Evolutionary conservation across 129 eudicot species (phyloP).

Genomic region (Centaurea solstitialis): DNA sequence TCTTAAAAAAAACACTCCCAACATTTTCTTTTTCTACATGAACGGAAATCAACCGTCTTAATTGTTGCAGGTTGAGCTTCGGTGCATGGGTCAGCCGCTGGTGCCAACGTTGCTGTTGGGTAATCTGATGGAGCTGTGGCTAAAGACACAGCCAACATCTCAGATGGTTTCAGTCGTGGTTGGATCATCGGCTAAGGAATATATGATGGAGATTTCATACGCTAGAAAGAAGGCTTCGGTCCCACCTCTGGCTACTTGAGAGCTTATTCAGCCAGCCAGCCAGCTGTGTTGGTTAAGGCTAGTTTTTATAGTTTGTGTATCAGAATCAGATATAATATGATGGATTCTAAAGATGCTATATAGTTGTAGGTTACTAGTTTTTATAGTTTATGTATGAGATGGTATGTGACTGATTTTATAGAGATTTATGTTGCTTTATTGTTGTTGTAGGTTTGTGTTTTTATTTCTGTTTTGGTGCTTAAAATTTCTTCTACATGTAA

Average conservation of each 20-base stretch:
- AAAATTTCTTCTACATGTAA: too few species aligned
- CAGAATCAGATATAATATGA: not conserved
- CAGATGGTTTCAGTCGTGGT: constrained; percentile 50
- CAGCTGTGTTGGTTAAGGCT: not conserved
- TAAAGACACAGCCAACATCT: constrained; percentile 53
- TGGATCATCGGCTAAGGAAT: constrained; percentile 88
- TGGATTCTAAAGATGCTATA: constrained; percentile 18
- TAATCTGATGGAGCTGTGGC: constrained; percentile 73
- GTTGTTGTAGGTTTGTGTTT: too few species aligned
- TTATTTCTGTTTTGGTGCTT: too few species aligned
- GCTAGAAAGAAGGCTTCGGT: constrained; percentile 38
- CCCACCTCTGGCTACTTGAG: constrained; percentile 8
- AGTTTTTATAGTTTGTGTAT: constrained; percentile 31
- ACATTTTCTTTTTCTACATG: not conserved
- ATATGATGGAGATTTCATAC: constrained; percentile 78
- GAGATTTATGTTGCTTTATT: not conserved
- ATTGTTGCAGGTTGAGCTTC: constrained; percentile 61
- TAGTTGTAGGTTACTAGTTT: constrained; percentile 15
- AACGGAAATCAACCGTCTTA: not conserved
- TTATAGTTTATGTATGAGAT: not conserved
- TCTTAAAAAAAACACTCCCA: too few species aligned
- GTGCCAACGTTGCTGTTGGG: constrained; percentile 55
- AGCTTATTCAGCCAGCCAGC: constrained; percentile 8
- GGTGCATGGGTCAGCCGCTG: constrained; percentile 71
- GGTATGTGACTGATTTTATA: not conserved